These are phyloP conservation scores for Claviceps paspali DNA, from an alignment of 2,329 filamentous ascomycete species.

Conservation along the genomic window DNA sequence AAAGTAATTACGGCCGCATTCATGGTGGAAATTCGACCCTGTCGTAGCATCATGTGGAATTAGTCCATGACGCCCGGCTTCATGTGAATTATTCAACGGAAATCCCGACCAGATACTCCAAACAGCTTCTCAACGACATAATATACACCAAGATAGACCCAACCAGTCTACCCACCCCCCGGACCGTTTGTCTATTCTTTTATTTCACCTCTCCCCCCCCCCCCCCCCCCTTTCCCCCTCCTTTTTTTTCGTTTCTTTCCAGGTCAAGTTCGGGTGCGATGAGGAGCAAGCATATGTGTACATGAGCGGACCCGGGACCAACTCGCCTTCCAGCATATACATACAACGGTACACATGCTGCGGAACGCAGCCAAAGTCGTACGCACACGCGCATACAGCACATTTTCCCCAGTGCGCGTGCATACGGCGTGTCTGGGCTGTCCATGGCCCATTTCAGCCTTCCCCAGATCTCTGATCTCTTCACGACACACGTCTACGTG, in stretches of 20 bases:
- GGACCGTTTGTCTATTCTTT: neutral
- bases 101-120: too few relatives aligned
- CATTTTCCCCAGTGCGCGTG: neutral
- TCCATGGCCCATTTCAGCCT: neutral
- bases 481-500: neutral
- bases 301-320: neutral
- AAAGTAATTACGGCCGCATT: too few relatives aligned
- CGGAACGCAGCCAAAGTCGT: neutral
- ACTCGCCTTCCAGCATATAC: neutral
- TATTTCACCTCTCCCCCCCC: too few relatives aligned
- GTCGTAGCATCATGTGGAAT: too few relatives aligned
- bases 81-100: too few relatives aligned
- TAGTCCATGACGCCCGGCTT: neutral
- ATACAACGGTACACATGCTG: neutral
- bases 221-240: too few relatives aligned
- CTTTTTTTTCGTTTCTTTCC: neutral
- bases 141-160: neutral
- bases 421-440: neutral
- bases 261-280: neutral
- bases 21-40: too few relatives aligned
- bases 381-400: neutral
- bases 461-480: neutral
- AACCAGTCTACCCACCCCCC: neutral
- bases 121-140: neutral
- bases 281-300: neutral